These are phyloP conservation scores for Penicillium sp. DNA, from an alignment of 2,329 filamentous ascomycete genomes.

Conservation along the genomic window DNA sequence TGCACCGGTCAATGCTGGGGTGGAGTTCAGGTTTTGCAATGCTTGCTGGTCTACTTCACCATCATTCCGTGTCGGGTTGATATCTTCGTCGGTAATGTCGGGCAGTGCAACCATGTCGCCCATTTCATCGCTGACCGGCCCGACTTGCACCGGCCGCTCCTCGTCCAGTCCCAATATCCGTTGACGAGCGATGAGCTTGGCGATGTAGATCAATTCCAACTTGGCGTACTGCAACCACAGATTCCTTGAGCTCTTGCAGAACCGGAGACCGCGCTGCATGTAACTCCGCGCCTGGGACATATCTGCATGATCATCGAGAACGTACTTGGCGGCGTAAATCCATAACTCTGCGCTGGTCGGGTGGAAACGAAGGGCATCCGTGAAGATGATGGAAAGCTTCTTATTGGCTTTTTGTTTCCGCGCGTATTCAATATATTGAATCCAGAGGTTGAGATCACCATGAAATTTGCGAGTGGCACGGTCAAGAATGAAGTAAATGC, in stretches of 20 bases:
- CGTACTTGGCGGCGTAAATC: conserved; percentile 78
- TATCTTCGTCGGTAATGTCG: conserved; percentile 64
- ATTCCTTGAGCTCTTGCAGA: conserved; percentile 73
- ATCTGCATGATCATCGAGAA: conserved; percentile 78
- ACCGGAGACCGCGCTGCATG: conserved; percentile 86
- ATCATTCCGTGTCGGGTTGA: conserved; percentile 59
- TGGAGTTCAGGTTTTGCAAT: conserved; percentile 67
- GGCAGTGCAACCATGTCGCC: conserved; percentile 63
- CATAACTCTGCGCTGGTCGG: conserved; percentile 82
- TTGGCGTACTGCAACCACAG: conserved; percentile 91
- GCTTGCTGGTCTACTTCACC: conserved; percentile 57
- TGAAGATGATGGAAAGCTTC: conserved; percentile 63
- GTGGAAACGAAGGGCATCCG: conserved; percentile 77
- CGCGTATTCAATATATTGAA: conserved; percentile 84
- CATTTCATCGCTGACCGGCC: conserved; percentile 45
- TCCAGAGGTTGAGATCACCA: conserved; percentile 80
- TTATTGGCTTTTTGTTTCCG: conserved; percentile 67
- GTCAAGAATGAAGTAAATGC: conserved; percentile 87
- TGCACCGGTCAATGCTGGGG: conserved; percentile 86
- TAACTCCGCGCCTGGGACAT: conserved; percentile 83
- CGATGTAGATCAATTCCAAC: conserved; percentile 89
- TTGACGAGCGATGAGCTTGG: conserved; percentile 75
- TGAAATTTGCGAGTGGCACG: conserved; percentile 83
- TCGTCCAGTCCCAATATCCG: conserved; percentile 66
- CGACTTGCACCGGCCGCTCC: conserved; percentile 42